Evolutionary conservation across 2,329 filamentous ascomycete genomes (phyloP), one percentile per base, ranked within the genome.

Genomic region (Parastagonospora avenae): DNA sequence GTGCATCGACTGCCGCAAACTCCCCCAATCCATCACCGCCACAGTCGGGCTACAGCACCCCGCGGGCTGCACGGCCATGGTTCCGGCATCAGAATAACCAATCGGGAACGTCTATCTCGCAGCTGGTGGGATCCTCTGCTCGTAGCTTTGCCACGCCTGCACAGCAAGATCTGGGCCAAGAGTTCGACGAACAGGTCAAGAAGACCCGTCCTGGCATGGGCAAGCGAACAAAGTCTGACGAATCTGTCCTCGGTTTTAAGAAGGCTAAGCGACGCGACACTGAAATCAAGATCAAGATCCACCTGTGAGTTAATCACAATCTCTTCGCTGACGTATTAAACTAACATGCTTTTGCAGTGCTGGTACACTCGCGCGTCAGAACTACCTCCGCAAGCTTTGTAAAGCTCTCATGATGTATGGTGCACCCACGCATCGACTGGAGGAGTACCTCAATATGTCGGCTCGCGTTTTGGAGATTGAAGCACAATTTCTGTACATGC

Each of bases 371-470:
- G 86, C 87, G 31, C 84, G 92, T 2, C 92, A 96, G 62, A 84
- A 85, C 47, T 97, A 96, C 69, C 81, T 97, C 10, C 82, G 92
- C 47, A 91, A 90, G 70, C 82, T 97, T 33, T 96, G 92, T 70
- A 85, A 87, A 35, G 90, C 90, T 1, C 77, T 97, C 50, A 97
- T 97, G 92, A 81, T 86, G 67, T 96, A 91, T 58, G 92, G 92
- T 10, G 92, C 92, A 1, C 92, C 92, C 1, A 96, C 92, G 0
- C 92, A 97, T 76, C 87, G 92, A 9, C 79, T 97, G 15, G 92
- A 97, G 73, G 89, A 96, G 69, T 96, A 96, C 72, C 87, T 97
- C 84, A 87, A 83, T 56, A 95, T 93, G 89, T 92, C 90, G 8
- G 88, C 92, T 1, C 83, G 90, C n/a, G 90, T 94, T 1, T 82